Conservation (phyloP, 441 rosid species). For the Sinapis alba region DNA sequence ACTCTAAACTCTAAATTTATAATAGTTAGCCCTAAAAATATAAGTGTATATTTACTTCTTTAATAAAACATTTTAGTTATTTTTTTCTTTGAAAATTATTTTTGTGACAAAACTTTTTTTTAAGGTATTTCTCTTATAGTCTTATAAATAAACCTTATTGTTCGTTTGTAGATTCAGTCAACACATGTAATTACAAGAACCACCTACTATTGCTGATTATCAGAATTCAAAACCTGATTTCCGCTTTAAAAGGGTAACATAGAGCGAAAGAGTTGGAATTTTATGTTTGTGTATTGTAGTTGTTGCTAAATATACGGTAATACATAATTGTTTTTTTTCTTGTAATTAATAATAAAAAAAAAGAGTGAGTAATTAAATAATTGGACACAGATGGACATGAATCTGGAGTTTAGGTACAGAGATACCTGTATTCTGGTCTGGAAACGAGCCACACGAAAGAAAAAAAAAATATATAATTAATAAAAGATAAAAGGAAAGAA, state of each 20-base stretch:
- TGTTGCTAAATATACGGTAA: conserved; percentile 5
- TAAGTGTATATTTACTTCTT: too few species aligned
- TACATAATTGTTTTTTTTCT: background rate
- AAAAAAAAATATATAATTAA: background rate
- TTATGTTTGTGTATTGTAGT: background rate
- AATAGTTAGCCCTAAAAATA: too few species aligned
- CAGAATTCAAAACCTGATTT: background rate
- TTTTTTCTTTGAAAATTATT: too few species aligned
- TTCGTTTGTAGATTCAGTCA: background rate
- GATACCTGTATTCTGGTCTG: conserved; percentile 31
- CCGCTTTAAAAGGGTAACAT: background rate
- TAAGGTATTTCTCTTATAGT: too few species aligned
- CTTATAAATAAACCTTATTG: too few species aligned
- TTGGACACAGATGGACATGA: conserved; percentile 33
- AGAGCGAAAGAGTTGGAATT: conserved; percentile 6
- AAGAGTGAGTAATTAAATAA: conserved; percentile 23
- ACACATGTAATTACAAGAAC: background rate
- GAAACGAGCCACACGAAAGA: conserved; percentile 21
- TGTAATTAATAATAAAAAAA: background rate
- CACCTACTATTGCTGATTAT: background rate
- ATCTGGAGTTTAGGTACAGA: conserved; percentile 38
- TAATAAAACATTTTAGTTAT: too few species aligned
- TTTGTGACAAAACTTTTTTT: too few species aligned
- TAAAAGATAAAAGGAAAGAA: background rate
- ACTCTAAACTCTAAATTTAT: too few species aligned